Evolutionary conservation across 2,329 filamentous ascomycete species (phyloP), one percentile per base, ranked within the genome.

Genomic region (Trichoderma sp.): DNA sequence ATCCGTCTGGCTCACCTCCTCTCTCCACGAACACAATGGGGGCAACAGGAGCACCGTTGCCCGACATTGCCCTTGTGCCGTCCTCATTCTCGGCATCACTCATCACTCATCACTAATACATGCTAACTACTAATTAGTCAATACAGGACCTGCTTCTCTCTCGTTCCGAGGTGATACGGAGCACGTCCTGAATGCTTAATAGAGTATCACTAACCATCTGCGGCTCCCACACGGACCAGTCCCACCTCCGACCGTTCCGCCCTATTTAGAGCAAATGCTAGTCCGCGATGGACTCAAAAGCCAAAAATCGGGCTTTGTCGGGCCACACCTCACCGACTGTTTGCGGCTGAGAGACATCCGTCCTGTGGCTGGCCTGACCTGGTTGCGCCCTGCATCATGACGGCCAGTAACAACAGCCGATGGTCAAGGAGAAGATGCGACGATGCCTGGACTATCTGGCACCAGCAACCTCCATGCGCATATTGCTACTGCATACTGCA

Each of bases 311-410:
- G 71, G 12, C 71, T 53, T 65, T 73, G 71, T 73, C 71, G 71
- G 69, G 60, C 59, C 41, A 64, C 41, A 29, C 56, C 53, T 71
- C 71, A 73, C 71, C 71, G 71, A 73, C 71, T 73, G 60, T 73
- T 65, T 73, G 71, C 71, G 59, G 71, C 71, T 73, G 71, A 73
- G 45, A 50, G 62, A 16, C 69, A 64, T 35, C 38, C 69, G 69
- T 53, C 27, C 18, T 27, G 53, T 72, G 68, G 68, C 69, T 72
- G 69, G 12, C n/a, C 69, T 64, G 50, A 41, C 59, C 60, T 29
- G 18, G 41, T 45, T 21, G 16, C 11, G 21, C 71, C 71, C 56
- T 65, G 71, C 71, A 73, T 65, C 41, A 72, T 72, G 31, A 53
- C 38, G n/a, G 27, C 60, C 60, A 73, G 71, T 56, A 65, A 24